phyloP scores from a whole-genome alignment of 2,329 filamentous ascomycete species.

The Scedosporium apiospermum region DNA sequence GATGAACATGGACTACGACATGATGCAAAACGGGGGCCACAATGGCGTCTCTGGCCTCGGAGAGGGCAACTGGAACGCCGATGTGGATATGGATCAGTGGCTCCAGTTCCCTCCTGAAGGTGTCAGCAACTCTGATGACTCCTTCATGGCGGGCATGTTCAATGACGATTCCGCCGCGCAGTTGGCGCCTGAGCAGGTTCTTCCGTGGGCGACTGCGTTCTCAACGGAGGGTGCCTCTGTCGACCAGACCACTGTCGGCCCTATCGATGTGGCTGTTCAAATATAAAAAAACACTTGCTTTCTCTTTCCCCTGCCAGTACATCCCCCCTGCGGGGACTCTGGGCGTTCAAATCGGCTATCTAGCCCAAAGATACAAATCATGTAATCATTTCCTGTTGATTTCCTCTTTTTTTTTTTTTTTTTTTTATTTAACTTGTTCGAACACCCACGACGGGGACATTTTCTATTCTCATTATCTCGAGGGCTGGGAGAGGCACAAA shows the following conservation, averaged over 20 bases:
- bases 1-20: constrained; percentile 33
- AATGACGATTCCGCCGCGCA: constrained; percentile 10
- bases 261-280: background rate
- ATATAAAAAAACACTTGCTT: background rate
- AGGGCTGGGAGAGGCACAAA: background rate
- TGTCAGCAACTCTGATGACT: constrained; percentile 27
- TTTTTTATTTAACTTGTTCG: no score
- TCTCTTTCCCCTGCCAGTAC: no score
- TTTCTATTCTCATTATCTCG: background rate
- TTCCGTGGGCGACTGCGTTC: constrained; percentile 3
- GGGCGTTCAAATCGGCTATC: background rate
- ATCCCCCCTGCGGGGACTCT: no score
- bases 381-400: constrained; percentile 1
- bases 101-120: constrained; percentile 46
- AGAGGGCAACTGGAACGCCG: constrained; percentile 46
- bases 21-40: constrained; percentile 21
- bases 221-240: background rate
- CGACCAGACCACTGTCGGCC: background rate
- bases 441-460: background rate
- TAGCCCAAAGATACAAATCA: background rate
- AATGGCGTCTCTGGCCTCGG: constrained; percentile 23
- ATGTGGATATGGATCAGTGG: constrained; percentile 51
- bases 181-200: background rate
- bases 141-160: constrained; percentile 24
- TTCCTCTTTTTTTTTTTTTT: background rate